A percentile compares a stretch with the other conserved stretches of the same genome.
phyloP scores from a whole-genome alignment of 345 rosid genomes.

The Eutrema yunnanense region DNA sequence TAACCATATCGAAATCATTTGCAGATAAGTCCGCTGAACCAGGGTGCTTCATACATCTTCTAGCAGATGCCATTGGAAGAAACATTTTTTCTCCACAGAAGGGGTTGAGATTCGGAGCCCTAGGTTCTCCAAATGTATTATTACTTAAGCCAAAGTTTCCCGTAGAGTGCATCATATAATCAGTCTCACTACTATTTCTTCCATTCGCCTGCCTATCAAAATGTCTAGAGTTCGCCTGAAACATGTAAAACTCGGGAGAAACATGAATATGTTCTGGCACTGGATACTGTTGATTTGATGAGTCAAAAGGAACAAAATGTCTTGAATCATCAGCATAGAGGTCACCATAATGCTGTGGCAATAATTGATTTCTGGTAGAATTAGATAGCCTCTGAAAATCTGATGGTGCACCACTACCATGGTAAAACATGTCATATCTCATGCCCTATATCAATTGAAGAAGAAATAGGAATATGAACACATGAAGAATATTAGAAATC shows the following conservation, averaged over 20 bases:
- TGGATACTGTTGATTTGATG: slow-evolving; percentile 32
- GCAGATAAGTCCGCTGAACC: slow-evolving; percentile 29
- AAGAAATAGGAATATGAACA: slow-evolving; percentile 1
- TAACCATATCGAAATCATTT: slow-evolving; percentile 43
- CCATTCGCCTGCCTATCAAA: slow-evolving; percentile 30
- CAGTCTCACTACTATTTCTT: slow-evolving; percentile 28
- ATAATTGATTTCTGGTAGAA: slow-evolving; percentile 22
- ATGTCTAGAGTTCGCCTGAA: slow-evolving; percentile 30
- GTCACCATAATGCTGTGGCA: slow-evolving; percentile 25
- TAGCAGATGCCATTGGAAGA: slow-evolving; percentile 27
- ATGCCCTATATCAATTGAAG: slow-evolving; percentile 30
- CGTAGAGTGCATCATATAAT: slow-evolving; percentile 19
- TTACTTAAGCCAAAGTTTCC: slow-evolving; percentile 30
- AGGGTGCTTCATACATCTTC: slow-evolving; percentile 12
- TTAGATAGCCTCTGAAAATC: slow-evolving; percentile 22
- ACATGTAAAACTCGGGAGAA: slow-evolving; percentile 29
- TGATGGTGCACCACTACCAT: slow-evolving; percentile 37
- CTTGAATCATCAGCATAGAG: slow-evolving; percentile 32
- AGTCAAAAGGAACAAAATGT: slow-evolving; percentile 25
- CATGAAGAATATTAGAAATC: not conserved
- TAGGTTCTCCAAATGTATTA: slow-evolving; percentile 25
- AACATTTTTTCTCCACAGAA: slow-evolving; percentile 34
- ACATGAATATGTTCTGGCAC: slow-evolving; percentile 23
- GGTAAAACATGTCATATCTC: slow-evolving; percentile 26
- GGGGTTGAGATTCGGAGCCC: slow-evolving; percentile 11